Conservation (phyloP, 2,329 filamentous ascomycete genomes). For the Fusarium lateritium region DNA sequence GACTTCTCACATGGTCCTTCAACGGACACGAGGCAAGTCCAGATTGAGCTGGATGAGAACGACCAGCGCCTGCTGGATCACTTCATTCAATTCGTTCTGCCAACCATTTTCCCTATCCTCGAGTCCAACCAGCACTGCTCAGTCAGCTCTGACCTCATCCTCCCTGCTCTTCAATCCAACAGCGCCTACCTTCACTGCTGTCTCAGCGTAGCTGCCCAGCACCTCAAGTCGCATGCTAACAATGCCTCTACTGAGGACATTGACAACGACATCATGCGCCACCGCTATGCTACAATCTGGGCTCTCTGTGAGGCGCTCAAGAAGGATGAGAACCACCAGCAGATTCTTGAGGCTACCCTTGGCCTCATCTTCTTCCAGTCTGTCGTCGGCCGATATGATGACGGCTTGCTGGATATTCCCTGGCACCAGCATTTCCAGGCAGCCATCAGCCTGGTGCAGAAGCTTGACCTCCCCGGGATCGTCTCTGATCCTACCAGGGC, state of each 20-base stretch:
- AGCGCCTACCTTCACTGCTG: slow-evolving; percentile 96
- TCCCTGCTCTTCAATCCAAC: slow-evolving; percentile 91
- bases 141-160: slow-evolving; percentile 83
- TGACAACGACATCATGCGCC: slow-evolving; percentile 91
- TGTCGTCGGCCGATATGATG: slow-evolving; percentile 87
- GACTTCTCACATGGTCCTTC: slow-evolving; percentile 81
- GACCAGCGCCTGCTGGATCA: slow-evolving; percentile 91
- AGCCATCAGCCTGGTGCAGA: slow-evolving; percentile 85
- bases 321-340: slow-evolving; percentile 84
- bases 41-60: slow-evolving; percentile 87
- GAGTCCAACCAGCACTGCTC: slow-evolving; percentile 91
- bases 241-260: slow-evolving; percentile 78
- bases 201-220: slow-evolving; percentile 91
- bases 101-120: slow-evolving; percentile 91
- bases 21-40: slow-evolving; percentile 75
- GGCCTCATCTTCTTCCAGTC: slow-evolving; percentile 98
- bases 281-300: slow-evolving; percentile 89
- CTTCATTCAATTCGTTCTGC: slow-evolving; percentile 89
- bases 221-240: slow-evolving; percentile 80
- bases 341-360: slow-evolving; percentile 92
- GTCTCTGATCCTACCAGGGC: slow-evolving; percentile 72
- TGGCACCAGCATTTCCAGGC: slow-evolving; percentile 99
- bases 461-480: slow-evolving; percentile 81
- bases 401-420: slow-evolving; percentile 89
- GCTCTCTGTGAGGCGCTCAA: slow-evolving; percentile 87